A percentile compares a stretch with the other conserved stretches of the same genome.
Conservation (phyloP, 768 basidiomycete genomes). For the Leucosporidium scottii region DNA sequence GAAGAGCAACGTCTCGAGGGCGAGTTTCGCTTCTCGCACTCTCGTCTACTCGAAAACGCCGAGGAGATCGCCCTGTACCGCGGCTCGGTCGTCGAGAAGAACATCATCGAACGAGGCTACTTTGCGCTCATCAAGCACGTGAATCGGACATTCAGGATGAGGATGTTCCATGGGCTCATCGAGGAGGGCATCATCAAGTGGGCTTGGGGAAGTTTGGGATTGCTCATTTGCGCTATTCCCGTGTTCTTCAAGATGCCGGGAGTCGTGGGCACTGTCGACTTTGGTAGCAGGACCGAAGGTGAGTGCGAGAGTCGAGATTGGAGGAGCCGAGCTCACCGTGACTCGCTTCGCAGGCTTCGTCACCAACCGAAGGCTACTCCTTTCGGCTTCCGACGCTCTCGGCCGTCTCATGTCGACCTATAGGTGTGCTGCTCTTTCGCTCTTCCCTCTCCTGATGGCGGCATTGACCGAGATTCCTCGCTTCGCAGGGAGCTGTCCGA, state of each 20-base stretch:
- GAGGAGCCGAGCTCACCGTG: too few species aligned
- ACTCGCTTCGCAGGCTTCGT: slow-evolving; percentile 63
- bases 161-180: slow-evolving; percentile 83
- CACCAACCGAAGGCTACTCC: slow-evolving; percentile 57
- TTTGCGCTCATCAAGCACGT: slow-evolving; percentile 77
- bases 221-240: slow-evolving; percentile 84
- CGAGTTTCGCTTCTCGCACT: slow-evolving; percentile 82
- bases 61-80: slow-evolving; percentile 53
- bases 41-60: slow-evolving; percentile 76
- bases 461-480: too few species aligned
- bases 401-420: slow-evolving; percentile 89
- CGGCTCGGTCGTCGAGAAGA: slow-evolving; percentile 89
- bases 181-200: slow-evolving; percentile 95
- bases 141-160: slow-evolving; percentile 62
- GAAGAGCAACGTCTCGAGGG: slow-evolving; percentile 82
- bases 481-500: slow-evolving; percentile 65
- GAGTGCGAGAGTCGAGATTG: slow-evolving; percentile 5
- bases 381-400: slow-evolving; percentile 63
- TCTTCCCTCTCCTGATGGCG: background rate
- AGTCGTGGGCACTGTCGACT: slow-evolving; percentile 48
- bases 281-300: slow-evolving; percentile 88
- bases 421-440: slow-evolving; percentile 48
- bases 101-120: slow-evolving; percentile 82
- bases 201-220: slow-evolving; percentile 89
- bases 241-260: slow-evolving; percentile 81